Evolutionary conservation across 148 eudicot genomes (phyloP), one percentile per base, ranked within the genome.

Genomic region (Camellia japonica): DNA sequence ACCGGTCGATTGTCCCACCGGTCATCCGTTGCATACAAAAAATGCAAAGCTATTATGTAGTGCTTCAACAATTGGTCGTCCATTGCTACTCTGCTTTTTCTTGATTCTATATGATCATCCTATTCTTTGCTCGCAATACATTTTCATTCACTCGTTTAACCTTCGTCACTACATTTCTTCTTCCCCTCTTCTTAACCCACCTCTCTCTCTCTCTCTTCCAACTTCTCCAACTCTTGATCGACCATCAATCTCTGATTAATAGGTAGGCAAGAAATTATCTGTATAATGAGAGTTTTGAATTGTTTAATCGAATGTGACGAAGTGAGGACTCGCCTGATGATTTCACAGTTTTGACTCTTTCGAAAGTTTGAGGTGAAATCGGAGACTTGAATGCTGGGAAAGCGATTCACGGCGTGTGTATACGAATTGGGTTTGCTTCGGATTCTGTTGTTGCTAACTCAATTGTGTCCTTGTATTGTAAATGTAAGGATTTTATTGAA

Each of bases 401-500:
- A 74, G 54, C 62, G 52, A 41, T 81, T 66, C 80, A 81, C 58
- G 56, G 79, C 2, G 69, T 42, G 75, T 76, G 80, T 76, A 41
- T 81, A 60, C 65, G 70, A 60, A 38, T 7, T 81, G 83, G 83
- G 80, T 58, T 62, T 67, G 73, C 79, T 9, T 65, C 75, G 15
- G 86, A 83, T 56, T 43, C 58, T 1, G 80, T 86, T 3, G 86
- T 86, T 61, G 63, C 55, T 6, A 83, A 86, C 49, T 80, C 88
- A 3, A 38, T 88, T 69, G 63, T 84, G 79, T 74, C 61, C 15
- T 78, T 86, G 88, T 88, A 86, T 47, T 20, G 80, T n/a, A 86
- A 79, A 75, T 86, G 84, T 72, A 82, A 55, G 51, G 42, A 46
- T 4, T 71, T 84, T 68, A 7, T 7, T 14, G 85, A 69, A 67